A percentile compares a stretch with the other conserved stretches of the same genome.
phyloP scores from a whole-genome alignment of 345 rosid species.

The Euphorbia peplus region DNA sequence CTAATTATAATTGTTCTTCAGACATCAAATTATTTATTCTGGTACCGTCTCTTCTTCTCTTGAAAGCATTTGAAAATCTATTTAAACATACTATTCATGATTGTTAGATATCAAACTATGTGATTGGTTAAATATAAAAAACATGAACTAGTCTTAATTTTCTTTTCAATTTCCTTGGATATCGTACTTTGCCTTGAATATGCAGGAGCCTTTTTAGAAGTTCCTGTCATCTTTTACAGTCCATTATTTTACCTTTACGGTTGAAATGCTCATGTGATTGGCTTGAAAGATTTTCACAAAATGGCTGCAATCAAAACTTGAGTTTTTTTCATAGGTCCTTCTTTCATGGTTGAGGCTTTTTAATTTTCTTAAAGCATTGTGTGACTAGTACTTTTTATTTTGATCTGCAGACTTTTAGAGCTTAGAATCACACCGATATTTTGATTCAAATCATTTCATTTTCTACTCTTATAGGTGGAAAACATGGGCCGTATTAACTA shows the following conservation, averaged over 20 bases:
- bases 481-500: constrained; percentile 92
- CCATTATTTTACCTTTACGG: neutral
- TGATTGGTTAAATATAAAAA: too few relatives aligned
- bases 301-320: neutral
- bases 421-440: neutral
- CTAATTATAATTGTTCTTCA: constrained; percentile 47
- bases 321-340: neutral
- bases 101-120: neutral
- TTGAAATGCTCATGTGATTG: too few relatives aligned
- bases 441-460: constrained; percentile 1
- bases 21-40: constrained; percentile 59
- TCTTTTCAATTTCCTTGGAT: neutral
- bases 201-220: neutral
- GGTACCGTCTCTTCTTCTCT: constrained; percentile 37
- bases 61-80: neutral
- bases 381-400: neutral
- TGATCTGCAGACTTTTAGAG: neutral
- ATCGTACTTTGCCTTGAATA: neutral
- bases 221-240: neutral
- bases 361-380: neutral
- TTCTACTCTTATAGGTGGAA: constrained; percentile 62
- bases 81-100: neutral
- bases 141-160: too few relatives aligned
- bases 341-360: neutral
- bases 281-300: neutral